Evolutionary conservation across 2,329 filamentous ascomycete species (phyloP), one percentile per base, ranked within the genome.

Genomic region (Diaporthe nobilis): DNA sequence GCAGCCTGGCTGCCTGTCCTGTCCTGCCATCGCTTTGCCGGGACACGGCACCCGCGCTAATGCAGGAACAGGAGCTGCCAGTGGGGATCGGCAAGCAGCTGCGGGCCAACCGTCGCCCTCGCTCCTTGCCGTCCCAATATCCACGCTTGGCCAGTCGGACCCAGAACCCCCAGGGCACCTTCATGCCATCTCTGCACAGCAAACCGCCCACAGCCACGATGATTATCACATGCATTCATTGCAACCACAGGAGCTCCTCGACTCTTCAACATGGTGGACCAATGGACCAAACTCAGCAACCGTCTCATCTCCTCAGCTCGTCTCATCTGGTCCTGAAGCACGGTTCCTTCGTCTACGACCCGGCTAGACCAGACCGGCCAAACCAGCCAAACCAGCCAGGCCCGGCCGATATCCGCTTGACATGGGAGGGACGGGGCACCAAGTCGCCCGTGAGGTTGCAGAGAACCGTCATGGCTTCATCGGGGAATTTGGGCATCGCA

Each of bases 1-100:
- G n/a, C n/a, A n/a, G n/a, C n/a, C n/a, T n/a, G n/a, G n/a, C n/a
- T n/a, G n/a, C 31, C 37, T 39, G 37, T 10, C 37, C 37, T 39
- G 37, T 12, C 37, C 37, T 25, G 47, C 22, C 31, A 22, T 20
- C 17, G 47, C 60, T 47, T 20, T 68, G 31, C 65, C 47, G n/a
- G 49, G 42, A 55, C 65, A 55, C 49, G 34, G 65, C 65, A 53
- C 31, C 5, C 37, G 42, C 65, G 71, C 75, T 76, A 76, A 74
- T 76, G 75, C 75, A 76, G 75, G 75, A 74, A 76, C 75, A 57
- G 34, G 31, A 71, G 39, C 47, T 71, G 68, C 68, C 68, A 57
- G 71, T 39, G 57, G 44, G 31, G 44, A 49, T 61, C n/a, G 57
- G n/a, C 44, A 63, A 60, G 55, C 58, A 9, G 55, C 42, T 42